Evolutionary conservation across 1,284 basidiomycete species (phyloP).

Genomic region (Tylopilus sp.): DNA sequence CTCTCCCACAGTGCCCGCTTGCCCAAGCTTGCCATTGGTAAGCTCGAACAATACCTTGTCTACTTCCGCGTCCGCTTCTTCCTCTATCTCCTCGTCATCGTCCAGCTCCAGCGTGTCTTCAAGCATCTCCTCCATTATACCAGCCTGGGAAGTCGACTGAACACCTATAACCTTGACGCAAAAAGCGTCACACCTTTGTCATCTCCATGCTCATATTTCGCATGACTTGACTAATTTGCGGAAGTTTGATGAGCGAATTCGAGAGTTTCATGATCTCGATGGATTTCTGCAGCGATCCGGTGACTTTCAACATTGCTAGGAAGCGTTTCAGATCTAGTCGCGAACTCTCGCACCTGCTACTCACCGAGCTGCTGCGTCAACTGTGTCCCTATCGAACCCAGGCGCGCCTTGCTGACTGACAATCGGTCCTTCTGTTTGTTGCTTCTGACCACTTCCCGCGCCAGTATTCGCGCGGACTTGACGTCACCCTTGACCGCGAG

Average conservation of each 20-base stretch:
- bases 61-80: conserved; percentile 95
- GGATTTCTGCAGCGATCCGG: conserved; percentile 93
- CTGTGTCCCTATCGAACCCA: conserved; percentile 90
- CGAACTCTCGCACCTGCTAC: conserved; percentile 26
- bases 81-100: conserved; percentile 92
- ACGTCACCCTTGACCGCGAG: conserved; percentile 89
- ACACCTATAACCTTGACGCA: background rate
- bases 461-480: conserved; percentile 88
- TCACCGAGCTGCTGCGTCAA: conserved; percentile 89
- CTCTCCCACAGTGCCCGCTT: conserved; percentile 67
- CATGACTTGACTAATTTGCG: conserved; percentile 91
- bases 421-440: conserved; percentile 93
- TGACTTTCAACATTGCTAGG: conserved; percentile 93
- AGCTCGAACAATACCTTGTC: conserved; percentile 95
- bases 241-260: conserved; percentile 86
- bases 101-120: conserved; percentile 82
- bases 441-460: conserved; percentile 90
- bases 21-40: conserved; percentile 92
- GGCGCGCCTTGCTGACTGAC: conserved; percentile 86
- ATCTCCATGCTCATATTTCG: conserved; percentile 98
- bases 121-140: conserved; percentile 91
- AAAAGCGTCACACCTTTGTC: conserved; percentile 72
- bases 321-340: background rate
- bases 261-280: conserved; percentile 99
- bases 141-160: conserved; percentile 53